Base-by-base conservation (phyloP, 2,329 filamentous ascomycete species). In the Orbilia brochopaga region DNA sequence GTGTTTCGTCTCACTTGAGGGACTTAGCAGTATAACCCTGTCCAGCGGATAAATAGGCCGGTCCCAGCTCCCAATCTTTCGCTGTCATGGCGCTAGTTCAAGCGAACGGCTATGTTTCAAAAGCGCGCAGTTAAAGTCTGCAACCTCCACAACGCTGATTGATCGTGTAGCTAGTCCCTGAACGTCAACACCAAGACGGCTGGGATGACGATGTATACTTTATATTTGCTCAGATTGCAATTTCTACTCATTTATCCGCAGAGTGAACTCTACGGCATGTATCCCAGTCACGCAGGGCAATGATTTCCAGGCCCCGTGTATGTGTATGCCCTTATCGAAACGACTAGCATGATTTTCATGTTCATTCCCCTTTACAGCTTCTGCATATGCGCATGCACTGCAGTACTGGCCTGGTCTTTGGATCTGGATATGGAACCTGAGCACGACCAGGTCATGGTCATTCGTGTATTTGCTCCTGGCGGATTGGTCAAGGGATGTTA, bases 71-170 rank as follows among this genome's bases (percentile, higher is more conserved):
- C 44, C 53, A 51, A 57, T 57, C 19, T n/a, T 46, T 53, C 27
- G 52, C 32, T 27, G 67, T 61, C 67, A 46, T 56, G 59, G 66
- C 60, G 60, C 67, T 72, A 48, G 60, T 13, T 40, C 66, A 60
- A 72, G 67, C 67, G 67, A 72, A 65, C 67, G 60, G 67, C 60
- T 61, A 24, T 72, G 67, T 72, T 72, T 72, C 67, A 72, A 50
- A 58, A 21, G 17, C 30, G 15, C 13, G 6, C n/a, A 13, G 19
- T 35, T 46, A 19, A 24, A 10, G 32, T 19, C 23, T 24, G 54
- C 66, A 32, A 64, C 53, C 59, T 52, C 7, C 37, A 37, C 66
- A 70, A 59, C 48, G 30, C 58, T 48, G 21, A 23, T 23, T 11
- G 15, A 23, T 27, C 6, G 11, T 17, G 17, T 4, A 11, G n/a